Percentiles rank a stretch among this genome's conserved stretches.
These are phyloP conservation scores for Cytospora piceicola DNA, from an alignment of 2,329 filamentous ascomycete genomes.

Conservation along the genomic window DNA sequence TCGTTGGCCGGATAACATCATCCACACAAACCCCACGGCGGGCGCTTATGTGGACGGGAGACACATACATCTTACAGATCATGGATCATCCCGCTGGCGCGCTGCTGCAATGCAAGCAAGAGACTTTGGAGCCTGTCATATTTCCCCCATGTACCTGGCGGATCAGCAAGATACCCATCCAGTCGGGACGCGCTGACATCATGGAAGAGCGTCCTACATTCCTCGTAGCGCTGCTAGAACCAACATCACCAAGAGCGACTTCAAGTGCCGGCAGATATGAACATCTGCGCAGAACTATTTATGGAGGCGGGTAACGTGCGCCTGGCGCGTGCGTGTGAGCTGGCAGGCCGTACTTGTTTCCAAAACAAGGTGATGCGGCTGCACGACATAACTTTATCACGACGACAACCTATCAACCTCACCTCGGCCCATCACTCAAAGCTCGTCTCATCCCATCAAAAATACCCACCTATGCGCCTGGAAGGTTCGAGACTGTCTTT, in stretches of 20 bases:
- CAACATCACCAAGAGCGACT: slow-evolving; percentile 6
- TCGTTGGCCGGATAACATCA: slow-evolving; percentile 2
- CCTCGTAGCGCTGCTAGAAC: not conserved
- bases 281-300: slow-evolving; percentile 13
- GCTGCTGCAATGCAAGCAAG: slow-evolving; percentile 15
- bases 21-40: slow-evolving; percentile 5
- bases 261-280: slow-evolving; percentile 21
- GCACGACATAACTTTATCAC: slow-evolving; percentile 31
- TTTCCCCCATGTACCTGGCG: slow-evolving; percentile 29
- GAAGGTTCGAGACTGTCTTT: not conserved
- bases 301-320: slow-evolving; percentile 13
- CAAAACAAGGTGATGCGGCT: slow-evolving; percentile 32
- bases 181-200: slow-evolving; percentile 12
- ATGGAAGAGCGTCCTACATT: slow-evolving; percentile 7
- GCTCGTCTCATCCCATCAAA: slow-evolving; percentile 3
- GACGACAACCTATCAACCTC: slow-evolving; percentile 28
- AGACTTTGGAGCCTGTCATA: slow-evolving; percentile 19
- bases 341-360: slow-evolving; percentile 12
- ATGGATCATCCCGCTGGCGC: not conserved
- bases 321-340: slow-evolving; percentile 7
- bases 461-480: not conserved
- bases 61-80: not conserved
- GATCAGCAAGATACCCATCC: slow-evolving; percentile 3
- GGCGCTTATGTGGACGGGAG: slow-evolving; percentile 8
- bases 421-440: slow-evolving; percentile 10